A percentile compares a stretch with the other conserved stretches of the same genome.
Evolutionary conservation across 345 rosid genomes (phyloP).

Genomic region (Pelargonium nanum): DNA sequence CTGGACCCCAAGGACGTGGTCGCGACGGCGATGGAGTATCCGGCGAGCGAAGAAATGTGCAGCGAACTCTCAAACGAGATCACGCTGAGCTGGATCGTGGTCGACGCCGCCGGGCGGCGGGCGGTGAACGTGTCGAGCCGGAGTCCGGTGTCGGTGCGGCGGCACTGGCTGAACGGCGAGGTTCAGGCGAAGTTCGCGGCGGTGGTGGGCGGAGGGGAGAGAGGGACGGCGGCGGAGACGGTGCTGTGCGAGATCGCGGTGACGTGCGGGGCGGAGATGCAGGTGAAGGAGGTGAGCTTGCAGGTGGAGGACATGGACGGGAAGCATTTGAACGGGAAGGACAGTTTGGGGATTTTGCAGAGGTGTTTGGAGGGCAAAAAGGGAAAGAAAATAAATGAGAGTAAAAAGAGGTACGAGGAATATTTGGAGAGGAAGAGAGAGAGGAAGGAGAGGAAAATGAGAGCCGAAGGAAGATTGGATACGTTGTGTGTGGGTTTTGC

Average conservation of each 20-base stretch:
- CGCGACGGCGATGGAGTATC: conserved; percentile 31
- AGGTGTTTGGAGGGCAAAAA: conserved; percentile 43
- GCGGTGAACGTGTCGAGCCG: conserved; percentile 60
- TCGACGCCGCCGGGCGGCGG: conserved; percentile 41
- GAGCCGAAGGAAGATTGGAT: conserved; percentile 46
- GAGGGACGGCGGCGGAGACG: conserved; percentile 26
- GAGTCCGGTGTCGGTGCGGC: conserved; percentile 48
- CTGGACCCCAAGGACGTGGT: conserved; percentile 54
- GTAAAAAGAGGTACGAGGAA: conserved; percentile 27
- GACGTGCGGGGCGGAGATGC: conserved; percentile 1
- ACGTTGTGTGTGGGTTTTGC: conserved; percentile 38
- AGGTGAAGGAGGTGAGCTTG: conserved; percentile 14
- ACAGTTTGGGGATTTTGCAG: conserved; percentile 42
- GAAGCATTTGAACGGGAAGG: conserved; percentile 46
- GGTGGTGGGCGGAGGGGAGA: conserved; percentile 18
- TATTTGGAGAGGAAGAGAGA: conserved; percentile 35
- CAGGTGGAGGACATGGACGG: conserved; percentile 73
- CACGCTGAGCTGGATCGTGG: conserved; percentile 62
- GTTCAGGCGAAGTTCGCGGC: conserved; percentile 42
- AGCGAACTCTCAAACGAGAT: conserved; percentile 28
- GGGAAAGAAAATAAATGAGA: conserved; percentile 26
- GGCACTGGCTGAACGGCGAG: conserved; percentile 73
- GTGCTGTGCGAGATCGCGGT: conserved; percentile 29
- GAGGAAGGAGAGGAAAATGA: conserved; percentile 40
- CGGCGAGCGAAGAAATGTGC: conserved; percentile 27